Percentiles rank a stretch among this genome's conserved stretches.
phyloP scores from a whole-genome alignment of 1,284 basidiomycete species.

The Kalmanozyma brasiliensis region DNA sequence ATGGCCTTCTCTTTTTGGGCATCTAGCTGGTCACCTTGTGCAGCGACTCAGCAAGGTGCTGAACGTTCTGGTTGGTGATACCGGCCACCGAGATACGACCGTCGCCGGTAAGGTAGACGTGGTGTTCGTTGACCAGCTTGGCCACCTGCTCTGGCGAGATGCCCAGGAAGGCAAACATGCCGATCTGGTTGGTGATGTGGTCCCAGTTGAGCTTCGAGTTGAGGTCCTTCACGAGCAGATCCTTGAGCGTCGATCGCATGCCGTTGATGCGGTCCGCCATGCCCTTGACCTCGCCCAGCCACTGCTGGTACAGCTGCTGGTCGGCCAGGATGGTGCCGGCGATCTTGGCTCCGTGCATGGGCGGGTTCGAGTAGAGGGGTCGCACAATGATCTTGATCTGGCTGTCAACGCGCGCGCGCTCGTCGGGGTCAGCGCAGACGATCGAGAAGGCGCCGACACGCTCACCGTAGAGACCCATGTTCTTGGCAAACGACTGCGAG shows the following conservation, averaged over 20 bases:
- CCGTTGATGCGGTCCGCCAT: conserved; percentile 69
- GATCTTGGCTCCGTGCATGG: conserved; percentile 76
- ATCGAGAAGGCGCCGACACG: conserved; percentile 64
- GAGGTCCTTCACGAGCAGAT: conserved; percentile 64
- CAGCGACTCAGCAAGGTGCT: conserved; percentile 65
- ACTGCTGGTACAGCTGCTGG: conserved; percentile 69
- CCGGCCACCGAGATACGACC: conserved; percentile 68
- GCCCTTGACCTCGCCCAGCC: conserved; percentile 68
- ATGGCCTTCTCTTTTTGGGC: not conserved
- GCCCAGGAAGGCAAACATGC: conserved; percentile 67
- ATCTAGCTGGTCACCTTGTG: conserved; percentile 59
- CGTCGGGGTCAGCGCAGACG: conserved; percentile 63
- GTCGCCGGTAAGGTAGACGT: conserved; percentile 68
- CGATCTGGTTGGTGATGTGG: conserved; percentile 69
- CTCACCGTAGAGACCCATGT: conserved; percentile 69
- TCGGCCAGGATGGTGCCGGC: conserved; percentile 69
- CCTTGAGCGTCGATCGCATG: conserved; percentile 66
- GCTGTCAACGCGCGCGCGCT: conserved; percentile 65
- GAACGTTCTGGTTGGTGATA: conserved; percentile 65
- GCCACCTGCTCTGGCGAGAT: conserved; percentile 68
- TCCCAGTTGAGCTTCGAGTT: conserved; percentile 68
- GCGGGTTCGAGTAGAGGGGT: conserved; percentile 98
- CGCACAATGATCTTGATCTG: conserved; percentile 88
- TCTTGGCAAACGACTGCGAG: conserved; percentile 66
- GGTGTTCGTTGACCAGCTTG: conserved; percentile 66